Base-by-base conservation (phyloP, 345 rosid species). In the Cochlearia excelsa region DNA sequence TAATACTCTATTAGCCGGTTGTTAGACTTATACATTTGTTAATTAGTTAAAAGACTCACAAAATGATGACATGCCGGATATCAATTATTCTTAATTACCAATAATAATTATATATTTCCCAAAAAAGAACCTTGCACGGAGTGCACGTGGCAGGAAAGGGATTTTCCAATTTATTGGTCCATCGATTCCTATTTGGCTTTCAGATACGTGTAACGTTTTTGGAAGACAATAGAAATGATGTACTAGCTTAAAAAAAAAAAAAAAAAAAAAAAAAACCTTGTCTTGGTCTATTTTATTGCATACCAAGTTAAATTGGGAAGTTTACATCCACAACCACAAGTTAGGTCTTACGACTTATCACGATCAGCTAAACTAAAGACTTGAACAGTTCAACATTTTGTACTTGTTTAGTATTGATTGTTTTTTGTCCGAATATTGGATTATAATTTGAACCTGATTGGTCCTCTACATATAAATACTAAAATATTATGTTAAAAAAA, bases 1-100 rank as follows among this genome's bases (percentile, higher is more conserved):
- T 67, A 44, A 43, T 67, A 59, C 16, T 51, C 54, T 51, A 28
- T 46, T 37, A 59, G 59, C 42, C 65, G 60, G 48, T 51, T 67
- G 58, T 67, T 58, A 23, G 38, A 51, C 16, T 16, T 34, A 35
- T 7, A 51, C 47, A 16, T 51, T 67, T 44, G 16, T 59, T 44
- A 62, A 35, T 34, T 67, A 57, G 6, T 41, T 16, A 16, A 16
- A 16, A 16, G 23, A 16, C 23, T 16, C 23, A 16, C 23, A 16
- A 16, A 16, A 29, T 59, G 59, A 37, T 59, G 66, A 59, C 53
- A 28, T 44, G 23, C 5, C 48, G 37, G 0, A 37, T n/a, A 39
- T 59, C 65, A 43, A 44, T 35, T 5, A 11, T 31, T 50, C 3
- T 45, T 38, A 26, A 1, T 28, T 30, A 6, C 30, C 28, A 45